Percentiles rank a stretch among this genome's conserved stretches.
These are phyloP conservation scores for Trifolium subterraneum DNA, from an alignment of 306 rosid genomes.

Conservation along the genomic window DNA sequence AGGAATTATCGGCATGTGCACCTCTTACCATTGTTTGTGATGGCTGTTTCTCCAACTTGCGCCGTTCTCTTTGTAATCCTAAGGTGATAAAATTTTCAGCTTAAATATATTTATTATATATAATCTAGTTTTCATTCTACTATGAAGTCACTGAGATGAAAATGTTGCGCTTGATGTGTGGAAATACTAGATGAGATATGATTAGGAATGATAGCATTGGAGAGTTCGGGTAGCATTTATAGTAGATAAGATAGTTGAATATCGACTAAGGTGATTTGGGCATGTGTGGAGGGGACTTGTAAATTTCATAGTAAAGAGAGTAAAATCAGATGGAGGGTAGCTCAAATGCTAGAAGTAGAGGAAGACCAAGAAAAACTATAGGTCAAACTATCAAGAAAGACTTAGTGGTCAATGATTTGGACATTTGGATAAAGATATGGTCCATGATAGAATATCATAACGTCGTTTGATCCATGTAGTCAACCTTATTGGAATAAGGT, in stretches of 20 bases:
- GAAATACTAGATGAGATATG: neutral
- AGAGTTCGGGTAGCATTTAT: neutral
- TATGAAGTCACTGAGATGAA: constrained; percentile 14
- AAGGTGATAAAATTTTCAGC: constrained; percentile 56
- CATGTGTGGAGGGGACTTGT: neutral
- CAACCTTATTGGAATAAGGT: neutral
- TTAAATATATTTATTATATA: constrained; percentile 6
- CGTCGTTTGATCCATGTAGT: neutral
- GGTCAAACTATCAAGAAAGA: neutral
- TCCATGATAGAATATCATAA: neutral
- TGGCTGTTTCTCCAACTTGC: constrained; percentile 96
- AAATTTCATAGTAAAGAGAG: neutral
- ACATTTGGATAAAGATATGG: neutral
- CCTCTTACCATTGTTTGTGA: constrained; percentile 94
- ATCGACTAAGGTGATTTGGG: neutral
- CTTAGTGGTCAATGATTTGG: neutral
- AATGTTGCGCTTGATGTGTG: neutral
- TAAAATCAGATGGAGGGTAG: neutral
- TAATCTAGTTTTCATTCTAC: neutral
- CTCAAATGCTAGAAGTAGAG: neutral
- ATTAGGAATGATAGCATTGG: neutral
- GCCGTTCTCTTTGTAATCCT: constrained; percentile 87
- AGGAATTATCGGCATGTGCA: constrained; percentile 72
- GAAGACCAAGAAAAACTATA: neutral
- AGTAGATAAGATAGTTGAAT: neutral